Evolutionary conservation across 139 green algal genomes (phyloP).

Genomic region (Chlorokybus atmophyticus): DNA sequence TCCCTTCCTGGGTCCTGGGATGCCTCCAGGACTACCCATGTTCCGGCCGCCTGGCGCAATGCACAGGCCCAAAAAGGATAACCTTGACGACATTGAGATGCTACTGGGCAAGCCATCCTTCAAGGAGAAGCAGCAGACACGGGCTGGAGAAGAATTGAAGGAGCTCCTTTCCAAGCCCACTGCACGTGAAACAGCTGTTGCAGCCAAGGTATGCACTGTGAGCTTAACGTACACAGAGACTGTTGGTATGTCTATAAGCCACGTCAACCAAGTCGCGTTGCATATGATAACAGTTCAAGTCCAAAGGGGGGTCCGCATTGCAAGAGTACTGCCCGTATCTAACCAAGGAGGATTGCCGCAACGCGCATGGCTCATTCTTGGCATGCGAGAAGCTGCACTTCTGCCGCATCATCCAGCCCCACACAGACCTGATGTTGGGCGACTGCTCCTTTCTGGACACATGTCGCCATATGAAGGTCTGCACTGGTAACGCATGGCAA

Average conservation of each 20-base stretch:
- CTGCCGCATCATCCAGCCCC: constrained; percentile 43
- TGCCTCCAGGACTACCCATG: too few relatives aligned
- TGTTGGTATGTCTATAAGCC: too few relatives aligned
- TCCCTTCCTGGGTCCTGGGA: too few relatives aligned
- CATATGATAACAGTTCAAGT: constrained; percentile 62
- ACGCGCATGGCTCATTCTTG: constrained; percentile 2
- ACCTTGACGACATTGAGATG: constrained; percentile 14
- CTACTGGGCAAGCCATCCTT: constrained; percentile 24
- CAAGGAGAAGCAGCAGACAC: constrained; percentile 22
- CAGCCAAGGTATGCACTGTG: constrained; percentile 19
- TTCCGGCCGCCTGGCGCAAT: too few relatives aligned
- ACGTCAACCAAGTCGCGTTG: too few relatives aligned
- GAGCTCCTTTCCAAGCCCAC: constrained; percentile 57
- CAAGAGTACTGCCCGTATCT: constrained; percentile 56
- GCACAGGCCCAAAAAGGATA: too few relatives aligned
- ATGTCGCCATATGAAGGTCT: constrained; percentile 52
- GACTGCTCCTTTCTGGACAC: constrained; percentile 80
- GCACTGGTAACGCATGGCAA: neutral
- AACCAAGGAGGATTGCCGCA: constrained; percentile 63
- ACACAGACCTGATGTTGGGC: constrained; percentile 56
- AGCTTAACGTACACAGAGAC: too few relatives aligned
- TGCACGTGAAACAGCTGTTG: constrained; percentile 41
- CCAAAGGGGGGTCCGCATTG: constrained; percentile 44
- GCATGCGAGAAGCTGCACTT: constrained; percentile 40
- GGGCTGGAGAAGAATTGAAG: constrained; percentile 48